A percentile compares a stretch with the other conserved stretches of the same genome.
phyloP scores from a whole-genome alignment of 106 monocot genomes.

The Amphibolis antarctica region DNA sequence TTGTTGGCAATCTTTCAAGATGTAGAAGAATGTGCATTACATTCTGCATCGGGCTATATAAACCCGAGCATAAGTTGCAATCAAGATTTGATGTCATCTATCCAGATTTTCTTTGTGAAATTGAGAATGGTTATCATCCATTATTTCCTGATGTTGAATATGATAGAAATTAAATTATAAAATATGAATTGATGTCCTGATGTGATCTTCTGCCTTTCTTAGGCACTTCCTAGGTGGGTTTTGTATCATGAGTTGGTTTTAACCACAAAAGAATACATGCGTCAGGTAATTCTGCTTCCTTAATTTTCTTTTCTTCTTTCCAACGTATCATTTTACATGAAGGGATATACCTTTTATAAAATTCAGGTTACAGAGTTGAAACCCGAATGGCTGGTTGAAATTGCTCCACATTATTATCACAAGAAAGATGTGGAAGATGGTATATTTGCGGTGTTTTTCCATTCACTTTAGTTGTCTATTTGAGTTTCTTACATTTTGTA shows the following conservation, averaged over 20 bases:
- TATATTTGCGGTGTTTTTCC: conserved; percentile 2
- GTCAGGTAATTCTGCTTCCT: conserved; percentile 39
- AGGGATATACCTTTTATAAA: neutral
- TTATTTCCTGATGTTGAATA: too few relatives aligned
- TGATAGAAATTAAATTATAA: too few relatives aligned
- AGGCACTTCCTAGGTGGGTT: conserved; percentile 83
- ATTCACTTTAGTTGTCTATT: neutral
- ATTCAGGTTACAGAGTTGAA: conserved; percentile 56
- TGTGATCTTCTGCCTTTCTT: neutral
- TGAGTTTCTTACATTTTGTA: neutral
- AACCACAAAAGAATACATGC: conserved; percentile 91
- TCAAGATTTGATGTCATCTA: too few relatives aligned
- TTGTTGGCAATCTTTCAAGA: too few relatives aligned
- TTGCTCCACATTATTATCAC: conserved; percentile 69
- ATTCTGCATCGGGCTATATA: too few relatives aligned
- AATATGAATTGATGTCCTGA: too few relatives aligned
- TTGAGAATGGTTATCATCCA: too few relatives aligned
- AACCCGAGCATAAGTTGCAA: too few relatives aligned
- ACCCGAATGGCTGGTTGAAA: conserved; percentile 66
- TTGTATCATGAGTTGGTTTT: conserved; percentile 91
- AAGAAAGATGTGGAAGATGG: conserved; percentile 74
- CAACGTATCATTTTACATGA: neutral
- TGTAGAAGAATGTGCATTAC: too few relatives aligned
- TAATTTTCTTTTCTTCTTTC: neutral
- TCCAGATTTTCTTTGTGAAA: too few relatives aligned